phyloP scores from a whole-genome alignment of 148 eudicot genomes.

The Cornus controversa region DNA sequence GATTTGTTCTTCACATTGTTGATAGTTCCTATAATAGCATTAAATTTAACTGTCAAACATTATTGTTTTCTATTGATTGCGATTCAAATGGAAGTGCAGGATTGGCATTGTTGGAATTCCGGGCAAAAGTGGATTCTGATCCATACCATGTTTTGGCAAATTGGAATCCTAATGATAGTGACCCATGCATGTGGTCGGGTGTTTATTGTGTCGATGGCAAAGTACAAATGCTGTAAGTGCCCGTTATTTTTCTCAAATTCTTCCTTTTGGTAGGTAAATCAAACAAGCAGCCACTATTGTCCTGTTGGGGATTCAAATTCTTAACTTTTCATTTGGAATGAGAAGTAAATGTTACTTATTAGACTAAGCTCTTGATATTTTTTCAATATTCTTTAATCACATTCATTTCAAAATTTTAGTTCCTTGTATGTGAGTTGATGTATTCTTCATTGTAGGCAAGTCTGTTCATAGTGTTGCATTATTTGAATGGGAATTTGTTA shows the following conservation, averaged over 20 bases:
- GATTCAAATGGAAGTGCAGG: constrained; percentile 48
- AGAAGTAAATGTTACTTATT: too few relatives aligned
- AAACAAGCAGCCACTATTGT: too few relatives aligned
- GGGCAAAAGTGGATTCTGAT: constrained; percentile 51
- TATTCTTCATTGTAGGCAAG: background rate
- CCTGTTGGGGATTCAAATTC: background rate
- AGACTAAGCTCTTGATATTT: too few relatives aligned
- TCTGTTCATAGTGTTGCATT: background rate
- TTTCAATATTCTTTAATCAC: too few relatives aligned
- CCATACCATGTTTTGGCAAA: constrained; percentile 62
- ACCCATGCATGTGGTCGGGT: constrained; percentile 80
- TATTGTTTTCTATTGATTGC: background rate
- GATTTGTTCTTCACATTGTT: constrained; percentile 8
- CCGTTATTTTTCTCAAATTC: constrained; percentile 6
- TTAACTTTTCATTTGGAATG: background rate
- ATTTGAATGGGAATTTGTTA: background rate
- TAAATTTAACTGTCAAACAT: background rate
- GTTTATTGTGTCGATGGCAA: constrained; percentile 62
- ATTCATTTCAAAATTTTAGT: background rate
- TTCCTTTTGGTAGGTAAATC: too few relatives aligned
- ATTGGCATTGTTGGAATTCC: constrained; percentile 59
- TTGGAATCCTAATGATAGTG: constrained; percentile 64
- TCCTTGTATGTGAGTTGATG: background rate
- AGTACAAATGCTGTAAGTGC: constrained; percentile 87
- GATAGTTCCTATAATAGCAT: background rate